Percentiles rank a stretch among this genome's conserved stretches.
Conservation (phyloP, 306 rosid genomes). For the Mimosa bimucronata region DNA sequence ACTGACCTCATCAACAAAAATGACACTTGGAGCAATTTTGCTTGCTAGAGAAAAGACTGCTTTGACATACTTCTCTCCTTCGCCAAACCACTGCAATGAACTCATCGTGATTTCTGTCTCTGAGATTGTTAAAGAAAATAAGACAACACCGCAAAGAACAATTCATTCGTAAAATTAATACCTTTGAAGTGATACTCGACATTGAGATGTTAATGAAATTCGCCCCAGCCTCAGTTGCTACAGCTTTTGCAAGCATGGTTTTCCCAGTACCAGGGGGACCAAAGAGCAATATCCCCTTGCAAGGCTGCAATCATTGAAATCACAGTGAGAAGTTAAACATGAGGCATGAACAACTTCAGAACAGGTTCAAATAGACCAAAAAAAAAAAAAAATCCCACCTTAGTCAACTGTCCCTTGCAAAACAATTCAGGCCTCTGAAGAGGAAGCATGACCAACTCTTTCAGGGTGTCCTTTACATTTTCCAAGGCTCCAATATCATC, state of each 20-base stretch:
- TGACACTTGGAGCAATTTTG: constrained; percentile 96
- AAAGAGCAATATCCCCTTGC: constrained; percentile 96
- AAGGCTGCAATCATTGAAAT: constrained; percentile 62
- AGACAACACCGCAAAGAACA: neutral
- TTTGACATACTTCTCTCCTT: constrained; percentile 96
- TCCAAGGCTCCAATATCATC: constrained; percentile 97
- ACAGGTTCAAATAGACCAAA: constrained; percentile 3
- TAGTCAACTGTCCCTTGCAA: constrained; percentile 86
- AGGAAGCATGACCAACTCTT: constrained; percentile 98
- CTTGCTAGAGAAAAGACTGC: constrained; percentile 94
- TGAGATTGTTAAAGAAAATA: constrained; percentile 12
- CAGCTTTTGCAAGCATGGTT: constrained; percentile 99
- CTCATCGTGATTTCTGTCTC: constrained; percentile 8
- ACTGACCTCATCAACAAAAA: constrained; percentile 96
- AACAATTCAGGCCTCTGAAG: constrained; percentile 94
- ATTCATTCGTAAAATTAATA: constrained; percentile 33
- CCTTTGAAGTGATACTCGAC: constrained; percentile 98
- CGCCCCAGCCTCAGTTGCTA: constrained; percentile 99
- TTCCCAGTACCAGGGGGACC: constrained; percentile 99
- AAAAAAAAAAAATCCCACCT: constrained; percentile 50
- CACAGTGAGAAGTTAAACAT: constrained; percentile 17
- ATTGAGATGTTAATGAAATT: constrained; percentile 93
- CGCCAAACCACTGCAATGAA: constrained; percentile 91
- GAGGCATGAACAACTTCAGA: constrained; percentile 27
- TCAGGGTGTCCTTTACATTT: constrained; percentile 93